Percentiles rank a stretch among this genome's conserved stretches.
Conservation (phyloP, 768 basidiomycete species). For the Boletus barrowsii region DNA sequence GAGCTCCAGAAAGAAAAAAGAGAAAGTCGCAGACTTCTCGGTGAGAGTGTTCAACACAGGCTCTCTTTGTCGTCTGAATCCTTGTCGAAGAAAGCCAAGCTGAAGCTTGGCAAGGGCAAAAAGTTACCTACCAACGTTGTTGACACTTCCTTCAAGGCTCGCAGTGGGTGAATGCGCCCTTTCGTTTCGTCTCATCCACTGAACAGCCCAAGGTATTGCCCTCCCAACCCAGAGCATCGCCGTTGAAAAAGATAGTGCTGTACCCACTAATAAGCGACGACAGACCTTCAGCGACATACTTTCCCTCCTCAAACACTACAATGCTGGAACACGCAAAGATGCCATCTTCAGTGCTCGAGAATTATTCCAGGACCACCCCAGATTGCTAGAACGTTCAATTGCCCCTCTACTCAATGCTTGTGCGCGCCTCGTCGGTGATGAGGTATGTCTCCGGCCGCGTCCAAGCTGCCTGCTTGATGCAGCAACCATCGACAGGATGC, state of each 20-base stretch:
- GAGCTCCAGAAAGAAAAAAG: constrained; percentile 81
- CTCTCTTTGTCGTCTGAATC: constrained; percentile 1
- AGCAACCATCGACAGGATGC: constrained; percentile 55
- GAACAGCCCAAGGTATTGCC: constrained; percentile 65
- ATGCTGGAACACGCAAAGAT: constrained; percentile 71
- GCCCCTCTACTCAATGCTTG: constrained; percentile 56
- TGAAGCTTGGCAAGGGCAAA: constrained; percentile 96
- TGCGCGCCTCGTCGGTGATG: constrained; percentile 76
- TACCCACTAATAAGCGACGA: constrained; percentile 74
- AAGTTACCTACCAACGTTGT: constrained; percentile 77
- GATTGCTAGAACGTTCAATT: constrained; percentile 49
- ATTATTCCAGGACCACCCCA: constrained; percentile 61
- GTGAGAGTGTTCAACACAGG: constrained; percentile 37
- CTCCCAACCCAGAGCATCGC: constrained; percentile 82
- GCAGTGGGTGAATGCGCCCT: constrained; percentile 55
- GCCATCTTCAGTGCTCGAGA: constrained; percentile 71
- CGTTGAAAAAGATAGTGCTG: constrained; percentile 47
- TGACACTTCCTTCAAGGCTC: constrained; percentile 94
- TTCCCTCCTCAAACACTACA: constrained; percentile 81
- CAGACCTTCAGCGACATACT: constrained; percentile 76
- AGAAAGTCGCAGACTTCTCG: constrained; percentile 84
- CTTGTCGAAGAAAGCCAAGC: constrained; percentile 77
- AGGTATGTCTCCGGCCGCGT: constrained; percentile 45
- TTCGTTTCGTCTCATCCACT: constrained; percentile 1
- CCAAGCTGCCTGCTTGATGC: background rate